phyloP scores from a whole-genome alignment of 441 rosid genomes.

The Francoa sonchifolia region DNA sequence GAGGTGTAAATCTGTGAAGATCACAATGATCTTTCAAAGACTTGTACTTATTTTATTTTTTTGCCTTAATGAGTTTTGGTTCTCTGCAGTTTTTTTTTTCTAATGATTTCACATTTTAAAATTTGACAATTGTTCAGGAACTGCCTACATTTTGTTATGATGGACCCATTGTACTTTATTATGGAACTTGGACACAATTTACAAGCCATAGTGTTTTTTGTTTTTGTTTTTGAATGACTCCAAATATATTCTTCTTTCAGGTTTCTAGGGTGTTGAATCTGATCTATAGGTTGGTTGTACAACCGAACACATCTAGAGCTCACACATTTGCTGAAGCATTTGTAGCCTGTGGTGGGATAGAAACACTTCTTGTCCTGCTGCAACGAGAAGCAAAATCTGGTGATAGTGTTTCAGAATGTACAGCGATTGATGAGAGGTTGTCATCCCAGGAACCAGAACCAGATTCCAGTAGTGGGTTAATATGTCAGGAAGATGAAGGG shows the following conservation, averaged over 20 bases:
- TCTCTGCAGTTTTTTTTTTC: constrained; percentile 1
- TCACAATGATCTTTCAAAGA: too few relatives aligned
- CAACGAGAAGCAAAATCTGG: constrained; percentile 95
- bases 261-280: constrained; percentile 87
- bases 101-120: neutral
- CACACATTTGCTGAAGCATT: constrained; percentile 70
- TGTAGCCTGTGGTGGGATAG: constrained; percentile 82
- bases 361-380: constrained; percentile 90
- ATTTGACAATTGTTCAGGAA: constrained; percentile 1
- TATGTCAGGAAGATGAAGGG: constrained; percentile 25
- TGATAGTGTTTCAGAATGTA: constrained; percentile 35
- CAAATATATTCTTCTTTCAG: constrained; percentile 30
- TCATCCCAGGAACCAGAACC: constrained; percentile 29
- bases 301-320: constrained; percentile 88
- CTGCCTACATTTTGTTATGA: neutral
- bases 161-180: constrained; percentile 4
- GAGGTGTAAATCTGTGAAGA: neutral
- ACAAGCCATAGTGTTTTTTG: constrained; percentile 3
- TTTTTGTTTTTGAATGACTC: constrained; percentile 11
- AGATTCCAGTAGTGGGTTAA: constrained; percentile 18
- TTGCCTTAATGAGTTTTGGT: neutral
- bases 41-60: too few relatives aligned
- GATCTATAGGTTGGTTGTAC: constrained; percentile 80
- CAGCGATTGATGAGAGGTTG: constrained; percentile 24
- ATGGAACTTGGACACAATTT: constrained; percentile 2